phyloP scores from a whole-genome alignment of 441 rosid genomes.

The Gossypium lobatum region DNA sequence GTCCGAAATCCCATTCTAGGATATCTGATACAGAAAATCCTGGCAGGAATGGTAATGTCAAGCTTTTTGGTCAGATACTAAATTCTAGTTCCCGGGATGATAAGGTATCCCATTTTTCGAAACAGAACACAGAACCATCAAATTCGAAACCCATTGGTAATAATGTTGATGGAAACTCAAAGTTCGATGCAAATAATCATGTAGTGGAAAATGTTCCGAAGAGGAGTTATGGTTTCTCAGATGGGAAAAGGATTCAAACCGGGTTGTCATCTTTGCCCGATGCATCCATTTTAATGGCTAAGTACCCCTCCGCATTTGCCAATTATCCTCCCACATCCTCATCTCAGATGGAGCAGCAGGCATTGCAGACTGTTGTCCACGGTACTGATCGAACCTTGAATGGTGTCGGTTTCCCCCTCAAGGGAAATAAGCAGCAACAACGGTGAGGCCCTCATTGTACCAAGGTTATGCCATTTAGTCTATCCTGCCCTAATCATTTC shows the following conservation, averaged over 20 bases:
- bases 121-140: slow-evolving; percentile 35
- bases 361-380: slow-evolving; percentile 30
- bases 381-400: slow-evolving; percentile 29
- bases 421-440: slow-evolving; percentile 23
- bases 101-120: slow-evolving; percentile 27
- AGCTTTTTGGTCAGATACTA: slow-evolving; percentile 85
- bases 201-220: slow-evolving; percentile 58
- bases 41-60: slow-evolving; percentile 63
- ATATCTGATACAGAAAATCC: slow-evolving; percentile 45
- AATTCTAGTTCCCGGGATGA: slow-evolving; percentile 32
- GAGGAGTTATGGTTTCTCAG: slow-evolving; percentile 77
- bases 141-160: slow-evolving; percentile 33
- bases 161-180: slow-evolving; percentile 27
- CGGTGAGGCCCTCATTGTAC: slow-evolving; percentile 34
- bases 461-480: slow-evolving; percentile 32
- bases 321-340: slow-evolving; percentile 33
- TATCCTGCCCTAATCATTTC: background rate
- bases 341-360: slow-evolving; percentile 42
- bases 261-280: slow-evolving; percentile 68
- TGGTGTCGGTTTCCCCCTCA: slow-evolving; percentile 11
- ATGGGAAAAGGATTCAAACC: slow-evolving; percentile 73
- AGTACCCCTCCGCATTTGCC: slow-evolving; percentile 71
- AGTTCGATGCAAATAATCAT: slow-evolving; percentile 40
- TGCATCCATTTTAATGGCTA: slow-evolving; percentile 56
- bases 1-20: slow-evolving; percentile 33